These are phyloP conservation scores for Candida odintsovae DNA, from an alignment of 805 yeast genomes.

Conservation along the genomic window DNA sequence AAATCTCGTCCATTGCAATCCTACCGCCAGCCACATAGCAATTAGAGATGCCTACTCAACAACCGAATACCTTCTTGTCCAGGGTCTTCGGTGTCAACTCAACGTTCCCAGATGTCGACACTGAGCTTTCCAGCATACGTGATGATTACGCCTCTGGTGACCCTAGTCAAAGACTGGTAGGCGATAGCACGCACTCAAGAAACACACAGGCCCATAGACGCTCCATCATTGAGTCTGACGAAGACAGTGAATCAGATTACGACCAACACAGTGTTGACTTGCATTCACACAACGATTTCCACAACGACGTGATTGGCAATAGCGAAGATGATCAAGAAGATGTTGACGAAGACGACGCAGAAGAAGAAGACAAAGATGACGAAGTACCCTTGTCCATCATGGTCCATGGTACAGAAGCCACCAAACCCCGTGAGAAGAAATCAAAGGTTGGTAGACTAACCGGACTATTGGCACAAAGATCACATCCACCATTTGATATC, in stretches of 20 bases:
- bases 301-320: background rate
- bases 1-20: too few species aligned
- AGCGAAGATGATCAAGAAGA: slow-evolving; percentile 13
- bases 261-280: background rate
- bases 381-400: slow-evolving; percentile 13
- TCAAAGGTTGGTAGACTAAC: background rate
- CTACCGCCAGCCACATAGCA: too few species aligned
- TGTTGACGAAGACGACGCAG: slow-evolving; percentile 15
- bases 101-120: slow-evolving; percentile 17
- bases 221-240: slow-evolving; percentile 22
- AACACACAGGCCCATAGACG: slow-evolving; percentile 7
- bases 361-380: slow-evolving; percentile 20
- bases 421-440: background rate
- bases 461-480: background rate
- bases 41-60: slow-evolving; percentile 11
- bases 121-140: slow-evolving; percentile 17
- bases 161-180: slow-evolving; percentile 2
- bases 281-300: slow-evolving; percentile 1
- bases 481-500: background rate
- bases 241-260: slow-evolving; percentile 1
- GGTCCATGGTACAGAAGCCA: slow-evolving; percentile 7
- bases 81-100: slow-evolving; percentile 52
- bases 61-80: slow-evolving; percentile 51
- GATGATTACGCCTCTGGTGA: slow-evolving; percentile 11
- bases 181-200: background rate